Evolutionary conservation across 176 grass and related monocot genomes (phyloP).

Genomic region (Elymus sibiricus): DNA sequence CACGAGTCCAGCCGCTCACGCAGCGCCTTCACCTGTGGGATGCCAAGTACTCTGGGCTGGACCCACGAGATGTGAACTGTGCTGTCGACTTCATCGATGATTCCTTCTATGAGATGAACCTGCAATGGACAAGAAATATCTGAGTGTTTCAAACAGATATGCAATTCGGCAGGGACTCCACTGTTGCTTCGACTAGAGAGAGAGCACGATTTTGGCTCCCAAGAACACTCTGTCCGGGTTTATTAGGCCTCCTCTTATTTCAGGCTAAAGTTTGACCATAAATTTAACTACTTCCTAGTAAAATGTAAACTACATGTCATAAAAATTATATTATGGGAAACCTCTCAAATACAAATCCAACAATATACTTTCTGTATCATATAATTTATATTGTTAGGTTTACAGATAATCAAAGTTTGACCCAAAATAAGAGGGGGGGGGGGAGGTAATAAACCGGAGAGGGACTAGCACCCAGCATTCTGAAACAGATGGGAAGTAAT

Average conservation of each 20-base stretch:
- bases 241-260: no score
- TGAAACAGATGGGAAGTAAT: not conserved
- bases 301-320: no score
- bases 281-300: no score
- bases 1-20: conserved; percentile 67
- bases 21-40: conserved; percentile 76
- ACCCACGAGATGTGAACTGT: conserved; percentile 89
- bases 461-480: not conserved
- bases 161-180: not conserved
- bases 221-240: not conserved
- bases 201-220: not conserved
- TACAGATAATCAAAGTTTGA: no score
- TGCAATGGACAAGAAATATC: conserved; percentile 16
- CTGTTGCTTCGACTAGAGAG: conserved; percentile 5
- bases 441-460: no score
- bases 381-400: no score
- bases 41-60: conserved; percentile 84
- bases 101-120: conserved; percentile 98
- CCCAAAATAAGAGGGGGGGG: no score
- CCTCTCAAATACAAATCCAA: no score
- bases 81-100: conserved; percentile 87
- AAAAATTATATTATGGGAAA: no score
- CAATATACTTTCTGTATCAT: no score
- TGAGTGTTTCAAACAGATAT: not conserved
- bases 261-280: no score